Evolutionary conservation across 352 stramenopile genomes (phyloP).

Genomic region (Globisporangium nagaii): DNA sequence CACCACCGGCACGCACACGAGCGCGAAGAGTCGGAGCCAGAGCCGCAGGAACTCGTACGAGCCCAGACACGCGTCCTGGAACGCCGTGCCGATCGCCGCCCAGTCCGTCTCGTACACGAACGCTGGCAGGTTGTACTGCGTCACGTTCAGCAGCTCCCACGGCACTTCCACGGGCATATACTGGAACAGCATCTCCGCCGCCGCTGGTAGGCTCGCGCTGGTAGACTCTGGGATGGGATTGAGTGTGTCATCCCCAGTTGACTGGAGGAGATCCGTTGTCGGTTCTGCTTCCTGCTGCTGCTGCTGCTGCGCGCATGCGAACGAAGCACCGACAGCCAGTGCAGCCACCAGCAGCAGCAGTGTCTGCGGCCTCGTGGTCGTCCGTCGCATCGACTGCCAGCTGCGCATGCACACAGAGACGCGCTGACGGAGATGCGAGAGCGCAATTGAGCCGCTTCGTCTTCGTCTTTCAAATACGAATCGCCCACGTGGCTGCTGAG

Average conservation of each 20-base stretch:
- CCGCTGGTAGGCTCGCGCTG: not conserved
- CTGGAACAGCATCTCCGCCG: slow-evolving; percentile 8
- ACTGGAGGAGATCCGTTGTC: not conserved
- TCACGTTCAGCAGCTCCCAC: slow-evolving; percentile 17
- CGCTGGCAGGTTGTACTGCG: slow-evolving; percentile 26
- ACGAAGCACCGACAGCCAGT: too few relatives aligned
- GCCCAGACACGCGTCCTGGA: slow-evolving; percentile 45
- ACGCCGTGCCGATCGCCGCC: slow-evolving; percentile 44
- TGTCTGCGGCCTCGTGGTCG: too few relatives aligned
- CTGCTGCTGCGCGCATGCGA: not conserved
- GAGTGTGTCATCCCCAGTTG: not conserved
- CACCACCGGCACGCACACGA: slow-evolving; percentile 41
- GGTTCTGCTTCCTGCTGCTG: too few relatives aligned
- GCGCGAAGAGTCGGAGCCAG: slow-evolving; percentile 49
- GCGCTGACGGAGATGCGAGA: too few relatives aligned
- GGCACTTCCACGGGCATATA: slow-evolving; percentile 4
- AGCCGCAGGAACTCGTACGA: slow-evolving; percentile 57
- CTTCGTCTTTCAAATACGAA: too few relatives aligned
- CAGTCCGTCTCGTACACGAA: slow-evolving; percentile 57
- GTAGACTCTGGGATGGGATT: not conserved
- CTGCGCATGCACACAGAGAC: too few relatives aligned
- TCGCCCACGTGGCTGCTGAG: too few relatives aligned
- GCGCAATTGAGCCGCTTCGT: too few relatives aligned
- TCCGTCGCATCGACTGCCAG: too few relatives aligned
- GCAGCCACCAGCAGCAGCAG: not conserved